Evolutionary conservation across 805 yeast genomes (phyloP).

Genomic region (Nakazawaea peltata): DNA sequence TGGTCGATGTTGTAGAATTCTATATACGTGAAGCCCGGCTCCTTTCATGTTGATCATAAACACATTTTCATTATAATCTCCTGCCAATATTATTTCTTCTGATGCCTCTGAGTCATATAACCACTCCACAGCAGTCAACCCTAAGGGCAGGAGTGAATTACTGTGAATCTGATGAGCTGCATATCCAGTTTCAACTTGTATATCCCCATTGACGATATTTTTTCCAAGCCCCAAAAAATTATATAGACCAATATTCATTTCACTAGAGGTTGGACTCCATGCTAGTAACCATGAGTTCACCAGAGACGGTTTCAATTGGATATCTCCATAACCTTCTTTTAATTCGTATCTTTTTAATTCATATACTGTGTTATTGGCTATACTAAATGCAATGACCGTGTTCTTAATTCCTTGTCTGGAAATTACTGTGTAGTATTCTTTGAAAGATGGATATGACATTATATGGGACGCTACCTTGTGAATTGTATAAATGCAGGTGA

Average conservation of each 20-base stretch:
- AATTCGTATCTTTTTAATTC: background rate
- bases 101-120: background rate
- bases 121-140: conserved; percentile 1
- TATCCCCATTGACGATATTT: background rate
- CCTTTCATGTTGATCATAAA: conserved; percentile 1
- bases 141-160: too few species aligned
- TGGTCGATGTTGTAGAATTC: background rate
- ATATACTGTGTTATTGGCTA: background rate
- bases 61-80: conserved; percentile 4
- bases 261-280: conserved; percentile 1
- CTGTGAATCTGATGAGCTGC: background rate
- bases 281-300: conserved; percentile 3
- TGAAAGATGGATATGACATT: background rate
- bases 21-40: background rate
- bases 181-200: background rate
- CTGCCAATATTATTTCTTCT: conserved; percentile 3
- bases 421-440: background rate
- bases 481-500: conserved; percentile 4
- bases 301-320: background rate
- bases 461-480: conserved; percentile 4
- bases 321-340: conserved; percentile 2
- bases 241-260: background rate
- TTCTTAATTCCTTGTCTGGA: conserved; percentile 3
- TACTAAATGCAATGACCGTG: background rate
- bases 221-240: conserved; percentile 5